Evolutionary conservation across 345 rosid species (phyloP), one percentile per base, ranked within the genome.

Genomic region (Linum usitatissimum): DNA sequence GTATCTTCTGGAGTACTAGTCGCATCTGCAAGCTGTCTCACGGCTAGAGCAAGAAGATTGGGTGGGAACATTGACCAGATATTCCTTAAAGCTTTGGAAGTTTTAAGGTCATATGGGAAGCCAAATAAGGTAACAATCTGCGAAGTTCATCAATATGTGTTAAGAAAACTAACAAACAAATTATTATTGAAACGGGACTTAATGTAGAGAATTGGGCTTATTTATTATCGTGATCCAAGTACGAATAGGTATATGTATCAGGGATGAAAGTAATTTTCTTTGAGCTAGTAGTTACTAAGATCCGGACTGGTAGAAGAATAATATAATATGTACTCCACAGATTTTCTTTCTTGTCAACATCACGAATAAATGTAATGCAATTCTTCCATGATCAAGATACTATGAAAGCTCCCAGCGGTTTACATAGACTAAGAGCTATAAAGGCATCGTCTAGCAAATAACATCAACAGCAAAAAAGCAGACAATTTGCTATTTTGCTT

Each of bases 61-160:
- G 96, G 98, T 4, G 95, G 93, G 78, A 83, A 92, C 19, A 92
- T 55, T 34, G 95, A 89, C 98, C 88, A 92, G 77, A 89, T 38
- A 66, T 30, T 39, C 68, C 78, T 79, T 49, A 76, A 42, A 7
- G 64, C 48, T 18, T 15, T 31, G 64, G 84, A 64, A 18, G 57
- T 70, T 1, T 15, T 49, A 0, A 54, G n/a, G 34, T 63, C 70
- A 57, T 86, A 92, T 23, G 96, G 91, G 71, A 85, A 87, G 57
- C 93, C 95, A 60, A 1, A 60, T 30, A 62, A n/a, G 14, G 95
- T 79, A 45, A 81, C 80, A 65, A 83, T 66, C 96, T 89, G 89
- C 60, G 72, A 59, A 17, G 55, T 18, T 18, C 9, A 28, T 18
- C 20, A 62, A 59, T 28, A n/a, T 18, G 59, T 64, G 49, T 28